Base-by-base conservation (phyloP, 768 basidiomycete genomes). In the Tylopilus felleus region DNA sequence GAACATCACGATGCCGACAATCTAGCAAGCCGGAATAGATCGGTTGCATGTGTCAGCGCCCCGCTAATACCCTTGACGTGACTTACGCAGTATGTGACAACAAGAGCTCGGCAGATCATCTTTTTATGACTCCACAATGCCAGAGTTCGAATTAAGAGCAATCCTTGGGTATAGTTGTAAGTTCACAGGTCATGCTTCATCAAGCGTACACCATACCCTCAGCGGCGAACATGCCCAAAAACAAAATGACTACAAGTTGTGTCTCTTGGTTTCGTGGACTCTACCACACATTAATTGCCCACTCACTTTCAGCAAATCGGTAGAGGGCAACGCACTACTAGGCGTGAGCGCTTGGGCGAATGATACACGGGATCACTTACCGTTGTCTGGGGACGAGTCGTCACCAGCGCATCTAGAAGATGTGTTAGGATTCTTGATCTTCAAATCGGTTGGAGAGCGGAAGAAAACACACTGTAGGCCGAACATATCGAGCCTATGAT, bases 71-170 rank as follows among this genome's bases (percentile, higher is more conserved):
- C 2, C 9, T 25, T 9, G 46, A 10, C 12, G 19, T 9, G n/a
- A 31, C 55, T 33, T 25, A 58, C 49, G 8, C 19, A 12, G 21
- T 58, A 58, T 17, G 19, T 14, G 25, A 48, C 7, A 5, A 48
- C 1, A 31, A 51, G 57, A 19, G 35, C 36, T 17, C 5, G n/a
- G n/a, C 45, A 40, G n/a, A 58, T 6, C 17, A 27, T 9, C 14
- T 22, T 42, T 19, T 13, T 31, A 10, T 58, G 40, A 9, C 17
- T 52, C 57, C 56, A 58, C 35, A 58, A 28, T 1, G 56, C 55
- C 33, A 47, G 46, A 6, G 55, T 51, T 42, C 56, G 55, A 22
- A 58, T 57, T 55, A 58, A 39, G 27, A 58, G 56, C 7, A 58
- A 23, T 21, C 57, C 57, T 58, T 42, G n/a, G n/a, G 21, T 5